Evolutionary conservation across 352 stramenopile genomes (phyloP), one percentile per base, ranked within the genome.

Genomic region (Poterioochromonas sp.): DNA sequence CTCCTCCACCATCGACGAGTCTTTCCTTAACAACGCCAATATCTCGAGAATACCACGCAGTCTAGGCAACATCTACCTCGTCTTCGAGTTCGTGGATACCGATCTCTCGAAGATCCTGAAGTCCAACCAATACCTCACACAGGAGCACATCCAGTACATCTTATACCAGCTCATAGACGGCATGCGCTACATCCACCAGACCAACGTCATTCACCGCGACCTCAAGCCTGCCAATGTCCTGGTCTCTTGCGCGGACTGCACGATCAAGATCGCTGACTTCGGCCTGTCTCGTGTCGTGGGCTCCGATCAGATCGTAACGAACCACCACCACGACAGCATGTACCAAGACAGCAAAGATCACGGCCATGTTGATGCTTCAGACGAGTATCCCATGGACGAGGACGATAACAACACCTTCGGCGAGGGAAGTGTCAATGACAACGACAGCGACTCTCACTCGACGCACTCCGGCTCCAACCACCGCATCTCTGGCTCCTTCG

Each of bases 161-260:
- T 2, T 40, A 1, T 68, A 51, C 34, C 76, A 78, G 20, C 32
- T 77, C 2, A 1, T 78, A 1, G 8, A n/a, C n/a, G 63, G 3
- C 20, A 89, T 95, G 83, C 92, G 92, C 78, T 94, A 95, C 79
- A 88, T 94, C 60, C 90, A 94, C 83, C 90, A 84, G 43, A 88
- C 88, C 29, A 92, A 94, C 76, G 88, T 96, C 40, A 92, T 94
- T 73, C 90, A 95, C 77, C 82, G 90, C 3, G 90, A 96, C 79
- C 81, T 96, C 49, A 95, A 97, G 86, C 95, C 91, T 78, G 92
- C 95, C 82, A 97, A 97, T 85, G 96, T 97, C 69, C 91, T 97
- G 78, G 91, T 97, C 54, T 95, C 95, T 79, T 89, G 88, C 40
- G 93, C 95, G 82, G 94, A 93, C 43, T 94, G 92, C 58, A 90